Evolutionary conservation across 352 stramenopile genomes (phyloP).

Genomic region (Phytophthora podocarpi): DNA sequence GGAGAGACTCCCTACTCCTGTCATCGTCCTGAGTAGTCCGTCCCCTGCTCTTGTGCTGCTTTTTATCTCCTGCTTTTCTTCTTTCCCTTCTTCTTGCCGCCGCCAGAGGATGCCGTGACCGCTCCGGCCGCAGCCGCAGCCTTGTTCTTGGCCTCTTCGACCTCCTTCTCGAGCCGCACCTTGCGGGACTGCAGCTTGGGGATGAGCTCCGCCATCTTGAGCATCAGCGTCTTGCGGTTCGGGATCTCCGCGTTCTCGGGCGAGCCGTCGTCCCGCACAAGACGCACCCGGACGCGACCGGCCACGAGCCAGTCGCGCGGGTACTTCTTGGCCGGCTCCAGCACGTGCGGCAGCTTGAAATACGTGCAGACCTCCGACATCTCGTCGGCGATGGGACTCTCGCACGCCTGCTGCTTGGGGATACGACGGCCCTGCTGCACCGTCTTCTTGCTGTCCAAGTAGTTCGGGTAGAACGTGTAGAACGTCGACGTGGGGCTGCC

Average conservation of each 20-base stretch:
- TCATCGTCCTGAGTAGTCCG: background rate
- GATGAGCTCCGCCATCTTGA: slow-evolving; percentile 89
- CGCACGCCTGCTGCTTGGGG: slow-evolving; percentile 64
- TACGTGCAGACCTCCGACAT: slow-evolving; percentile 88
- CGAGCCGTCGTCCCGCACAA: slow-evolving; percentile 63
- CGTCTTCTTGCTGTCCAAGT: slow-evolving; percentile 87
- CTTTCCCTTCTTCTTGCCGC: slow-evolving; percentile 87
- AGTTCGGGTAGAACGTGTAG: slow-evolving; percentile 87
- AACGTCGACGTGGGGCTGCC: slow-evolving; percentile 60
- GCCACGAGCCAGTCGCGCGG: slow-evolving; percentile 75
- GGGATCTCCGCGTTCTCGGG: slow-evolving; percentile 74
- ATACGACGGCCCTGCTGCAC: slow-evolving; percentile 81
- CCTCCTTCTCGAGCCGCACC: slow-evolving; percentile 73
- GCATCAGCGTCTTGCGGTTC: slow-evolving; percentile 76
- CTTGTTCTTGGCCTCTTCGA: slow-evolving; percentile 59
- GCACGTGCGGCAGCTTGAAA: slow-evolving; percentile 79
- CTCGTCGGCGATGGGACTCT: slow-evolving; percentile 73
- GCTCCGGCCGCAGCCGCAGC: slow-evolving; percentile 36
- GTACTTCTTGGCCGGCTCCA: slow-evolving; percentile 86
- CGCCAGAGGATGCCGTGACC: slow-evolving; percentile 30
- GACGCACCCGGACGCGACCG: slow-evolving; percentile 75
- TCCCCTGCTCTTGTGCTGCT: background rate
- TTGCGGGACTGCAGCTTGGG: slow-evolving; percentile 86
- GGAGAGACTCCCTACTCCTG: background rate
- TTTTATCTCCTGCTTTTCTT: slow-evolving; percentile 89